These are phyloP conservation scores for Xylogone sp. DNA, from an alignment of 2,329 filamentous ascomycete genomes.

Conservation along the genomic window DNA sequence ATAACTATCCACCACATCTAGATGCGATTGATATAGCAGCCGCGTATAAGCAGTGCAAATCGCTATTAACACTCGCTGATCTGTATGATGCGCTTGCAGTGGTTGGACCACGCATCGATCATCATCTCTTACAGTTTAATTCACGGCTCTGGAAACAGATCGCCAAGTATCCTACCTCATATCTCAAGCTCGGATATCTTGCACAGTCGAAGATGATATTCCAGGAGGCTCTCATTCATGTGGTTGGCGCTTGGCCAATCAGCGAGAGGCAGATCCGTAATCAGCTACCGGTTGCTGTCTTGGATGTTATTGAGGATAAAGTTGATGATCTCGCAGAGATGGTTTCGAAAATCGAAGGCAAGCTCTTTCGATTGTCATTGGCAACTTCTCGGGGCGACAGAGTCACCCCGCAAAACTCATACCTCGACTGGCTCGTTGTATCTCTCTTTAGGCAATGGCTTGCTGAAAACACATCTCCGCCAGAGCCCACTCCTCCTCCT, in stretches of 20 bases:
- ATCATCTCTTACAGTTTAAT: conserved; percentile 90
- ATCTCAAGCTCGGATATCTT: conserved; percentile 84
- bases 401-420: conserved; percentile 73
- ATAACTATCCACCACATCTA: conserved; percentile 81
- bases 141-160: conserved; percentile 92
- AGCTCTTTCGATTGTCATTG: conserved; percentile 76
- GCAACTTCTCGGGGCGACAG: conserved; percentile 78
- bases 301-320: conserved; percentile 93
- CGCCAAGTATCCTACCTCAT: conserved; percentile 90
- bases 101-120: conserved; percentile 84
- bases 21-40: conserved; percentile 87
- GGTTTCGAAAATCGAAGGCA: conserved; percentile 74
- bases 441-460: conserved; percentile 90
- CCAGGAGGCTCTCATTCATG: conserved; percentile 84
- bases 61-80: conserved; percentile 82
- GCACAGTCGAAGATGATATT: conserved; percentile 81
- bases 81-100: conserved; percentile 89
- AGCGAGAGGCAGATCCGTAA: conserved; percentile 72
- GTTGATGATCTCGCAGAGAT: conserved; percentile 86
- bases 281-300: conserved; percentile 68
- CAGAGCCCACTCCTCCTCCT: conserved; percentile 43
- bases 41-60: conserved; percentile 92
- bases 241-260: conserved; percentile 89
- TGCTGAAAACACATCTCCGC: conserved; percentile 80
- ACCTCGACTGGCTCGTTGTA: conserved; percentile 86